A percentile compares a stretch with the other conserved stretches of the same genome.
phyloP scores from a whole-genome alignment of 805 yeast genomes.

The Osmozyma mogii region DNA sequence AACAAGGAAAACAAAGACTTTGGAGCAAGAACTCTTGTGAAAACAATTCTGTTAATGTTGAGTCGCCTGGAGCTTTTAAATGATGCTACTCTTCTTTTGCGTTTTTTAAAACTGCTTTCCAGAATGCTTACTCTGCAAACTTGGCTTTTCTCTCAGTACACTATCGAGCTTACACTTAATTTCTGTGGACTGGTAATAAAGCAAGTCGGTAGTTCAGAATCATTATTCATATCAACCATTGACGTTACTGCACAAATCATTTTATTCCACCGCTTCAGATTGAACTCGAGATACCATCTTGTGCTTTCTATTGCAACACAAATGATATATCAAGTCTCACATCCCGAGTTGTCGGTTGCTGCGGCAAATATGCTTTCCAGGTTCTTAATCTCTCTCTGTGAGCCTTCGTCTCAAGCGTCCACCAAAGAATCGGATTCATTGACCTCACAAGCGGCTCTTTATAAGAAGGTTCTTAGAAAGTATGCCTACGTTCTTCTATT shows the following conservation, averaged over 20 bases:
- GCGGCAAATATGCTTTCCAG: conserved; percentile 39
- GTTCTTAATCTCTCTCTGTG: conserved; percentile 61
- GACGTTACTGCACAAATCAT: conserved; percentile 53
- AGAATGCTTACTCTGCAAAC: conserved; percentile 38
- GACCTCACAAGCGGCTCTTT: conserved; percentile 46
- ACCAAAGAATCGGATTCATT: conserved; percentile 27
- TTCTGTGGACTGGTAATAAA: conserved; percentile 7
- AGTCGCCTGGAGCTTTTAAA: background rate
- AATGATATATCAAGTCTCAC: conserved; percentile 40
- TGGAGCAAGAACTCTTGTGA: background rate
- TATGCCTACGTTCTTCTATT: conserved; percentile 53
- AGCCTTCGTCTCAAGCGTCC: conserved; percentile 43
- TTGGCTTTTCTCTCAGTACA: conserved; percentile 60
- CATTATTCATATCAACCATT: conserved; percentile 30
- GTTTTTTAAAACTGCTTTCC: conserved; percentile 24
- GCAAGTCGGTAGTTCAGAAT: background rate
- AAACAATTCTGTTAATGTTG: background rate
- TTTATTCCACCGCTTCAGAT: conserved; percentile 59
- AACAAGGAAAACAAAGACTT: background rate
- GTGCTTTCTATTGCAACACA: conserved; percentile 41
- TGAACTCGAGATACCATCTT: conserved; percentile 68
- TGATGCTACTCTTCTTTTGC: background rate
- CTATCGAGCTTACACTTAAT: conserved; percentile 48
- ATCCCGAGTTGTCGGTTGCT: conserved; percentile 18
- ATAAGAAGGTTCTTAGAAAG: conserved; percentile 56